Conservation (phyloP, 2,329 filamentous ascomycete species). For the Aspergillus puulaauensis region DNA sequence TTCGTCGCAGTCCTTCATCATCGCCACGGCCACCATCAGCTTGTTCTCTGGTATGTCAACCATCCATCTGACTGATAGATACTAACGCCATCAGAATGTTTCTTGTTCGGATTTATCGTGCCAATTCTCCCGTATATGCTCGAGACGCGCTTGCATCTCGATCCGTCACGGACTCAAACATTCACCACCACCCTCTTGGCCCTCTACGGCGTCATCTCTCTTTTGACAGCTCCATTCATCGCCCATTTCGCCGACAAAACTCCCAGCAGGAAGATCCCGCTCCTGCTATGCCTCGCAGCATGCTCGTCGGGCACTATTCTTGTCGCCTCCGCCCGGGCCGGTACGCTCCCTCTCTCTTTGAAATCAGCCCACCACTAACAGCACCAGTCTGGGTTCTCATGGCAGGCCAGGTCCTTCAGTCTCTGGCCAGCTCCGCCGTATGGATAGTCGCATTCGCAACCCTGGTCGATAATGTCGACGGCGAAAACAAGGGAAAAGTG, state of each 20-base stretch:
- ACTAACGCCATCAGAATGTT: slow-evolving; percentile 21
- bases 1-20: slow-evolving; percentile 16
- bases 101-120: slow-evolving; percentile 35
- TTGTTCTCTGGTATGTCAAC: slow-evolving; percentile 14
- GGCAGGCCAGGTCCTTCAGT: slow-evolving; percentile 30
- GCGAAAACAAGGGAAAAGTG: slow-evolving; percentile 26
- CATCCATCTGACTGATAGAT: neutral
- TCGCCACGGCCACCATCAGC: slow-evolving; percentile 11
- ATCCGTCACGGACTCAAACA: slow-evolving; percentile 24
- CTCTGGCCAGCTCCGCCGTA: slow-evolving; percentile 26
- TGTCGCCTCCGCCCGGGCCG: slow-evolving; percentile 19
- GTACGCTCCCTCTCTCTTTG: slow-evolving; percentile 13
- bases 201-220: slow-evolving; percentile 26
- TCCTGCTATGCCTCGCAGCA: slow-evolving; percentile 25
- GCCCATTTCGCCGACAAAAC: slow-evolving; percentile 30
- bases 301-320: slow-evolving; percentile 28
- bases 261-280: slow-evolving; percentile 21
- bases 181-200: slow-evolving; percentile 25
- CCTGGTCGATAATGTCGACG: slow-evolving; percentile 27
- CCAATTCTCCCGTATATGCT: slow-evolving; percentile 35
- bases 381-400: slow-evolving; percentile 22
- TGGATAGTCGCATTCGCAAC: slow-evolving; percentile 35
- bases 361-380: neutral
- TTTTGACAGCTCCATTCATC: slow-evolving; percentile 25
- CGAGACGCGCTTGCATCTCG: slow-evolving; percentile 24